These are phyloP conservation scores for Straminergon stramineum DNA, from an alignment of 225 moss, liverwort and hornwort genomes.

Conservation along the genomic window DNA sequence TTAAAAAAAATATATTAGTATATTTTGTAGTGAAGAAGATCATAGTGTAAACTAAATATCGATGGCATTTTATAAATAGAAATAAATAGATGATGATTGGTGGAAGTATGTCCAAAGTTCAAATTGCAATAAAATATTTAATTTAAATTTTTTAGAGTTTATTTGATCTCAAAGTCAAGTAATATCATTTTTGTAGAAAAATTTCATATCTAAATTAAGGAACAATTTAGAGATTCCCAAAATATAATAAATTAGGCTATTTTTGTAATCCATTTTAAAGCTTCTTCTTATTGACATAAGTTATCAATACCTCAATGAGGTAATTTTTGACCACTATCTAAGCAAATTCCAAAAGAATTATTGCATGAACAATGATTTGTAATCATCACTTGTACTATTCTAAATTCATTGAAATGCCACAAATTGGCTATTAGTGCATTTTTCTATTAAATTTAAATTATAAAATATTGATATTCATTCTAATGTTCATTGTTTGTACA, in stretches of 20 bases:
- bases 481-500: not conserved
- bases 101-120: not conserved
- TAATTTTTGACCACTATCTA: not conserved
- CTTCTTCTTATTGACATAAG: not conserved
- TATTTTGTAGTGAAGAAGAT: not conserved
- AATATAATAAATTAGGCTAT: not conserved
- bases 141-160: not conserved
- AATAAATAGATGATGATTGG: not conserved
- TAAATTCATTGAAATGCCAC: not conserved
- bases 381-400: not conserved
- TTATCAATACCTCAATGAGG: not conserved
- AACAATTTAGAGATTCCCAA: not conserved
- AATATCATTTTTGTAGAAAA: not conserved
- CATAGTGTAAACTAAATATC: not conserved
- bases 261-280: not conserved
- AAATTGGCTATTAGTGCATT: not conserved
- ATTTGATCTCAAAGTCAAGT: not conserved
- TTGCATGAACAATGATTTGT: not conserved
- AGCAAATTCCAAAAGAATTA: not conserved
- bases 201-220: not conserved
- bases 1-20: not conserved
- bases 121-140: not conserved
- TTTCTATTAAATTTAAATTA: not conserved
- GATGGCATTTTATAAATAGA: not conserved
- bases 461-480: not conserved